These are phyloP conservation scores for Noccaea bulbosa DNA, from an alignment of 345 rosid genomes.

Conservation along the genomic window DNA sequence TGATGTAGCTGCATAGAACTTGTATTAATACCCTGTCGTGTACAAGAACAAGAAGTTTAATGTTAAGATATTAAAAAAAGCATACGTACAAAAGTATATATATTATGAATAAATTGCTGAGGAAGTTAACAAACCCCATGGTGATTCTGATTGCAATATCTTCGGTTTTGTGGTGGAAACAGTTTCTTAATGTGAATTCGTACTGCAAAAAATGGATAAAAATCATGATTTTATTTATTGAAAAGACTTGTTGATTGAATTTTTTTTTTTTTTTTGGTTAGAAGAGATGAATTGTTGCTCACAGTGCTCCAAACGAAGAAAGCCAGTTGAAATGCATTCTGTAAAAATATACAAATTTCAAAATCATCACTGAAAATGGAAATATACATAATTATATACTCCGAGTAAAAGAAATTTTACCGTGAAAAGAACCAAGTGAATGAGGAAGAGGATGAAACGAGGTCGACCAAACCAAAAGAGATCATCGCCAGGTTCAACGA, in stretches of 20 bases:
- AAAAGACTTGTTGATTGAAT: background rate
- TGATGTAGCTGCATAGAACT: constrained; percentile 88
- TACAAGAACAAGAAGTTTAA: constrained; percentile 10
- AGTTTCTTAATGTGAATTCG: constrained; percentile 51
- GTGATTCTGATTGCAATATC: constrained; percentile 68
- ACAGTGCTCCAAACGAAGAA: constrained; percentile 82
- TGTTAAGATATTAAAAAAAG: background rate
- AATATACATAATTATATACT: background rate
- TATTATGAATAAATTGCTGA: background rate
- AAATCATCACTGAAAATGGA: background rate
- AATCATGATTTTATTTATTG: background rate
- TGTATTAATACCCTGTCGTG: constrained; percentile 69
- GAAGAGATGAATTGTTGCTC: constrained; percentile 31
- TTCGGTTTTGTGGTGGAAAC: constrained; percentile 58
- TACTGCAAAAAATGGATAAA: constrained; percentile 58
- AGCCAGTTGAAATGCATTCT: constrained; percentile 93
- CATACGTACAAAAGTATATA: background rate
- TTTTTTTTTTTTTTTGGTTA: background rate
- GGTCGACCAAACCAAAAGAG: constrained; percentile 98
- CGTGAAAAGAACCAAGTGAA: constrained; percentile 92
- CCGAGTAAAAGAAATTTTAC: constrained; percentile 41
- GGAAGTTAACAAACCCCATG: constrained; percentile 69
- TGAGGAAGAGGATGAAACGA: constrained; percentile 77
- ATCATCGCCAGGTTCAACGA: constrained; percentile 86
- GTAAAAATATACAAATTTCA: constrained; percentile 16